These are phyloP conservation scores for Fraxinus ornus DNA, from an alignment of 305 asterid genomes.

Conservation along the genomic window DNA sequence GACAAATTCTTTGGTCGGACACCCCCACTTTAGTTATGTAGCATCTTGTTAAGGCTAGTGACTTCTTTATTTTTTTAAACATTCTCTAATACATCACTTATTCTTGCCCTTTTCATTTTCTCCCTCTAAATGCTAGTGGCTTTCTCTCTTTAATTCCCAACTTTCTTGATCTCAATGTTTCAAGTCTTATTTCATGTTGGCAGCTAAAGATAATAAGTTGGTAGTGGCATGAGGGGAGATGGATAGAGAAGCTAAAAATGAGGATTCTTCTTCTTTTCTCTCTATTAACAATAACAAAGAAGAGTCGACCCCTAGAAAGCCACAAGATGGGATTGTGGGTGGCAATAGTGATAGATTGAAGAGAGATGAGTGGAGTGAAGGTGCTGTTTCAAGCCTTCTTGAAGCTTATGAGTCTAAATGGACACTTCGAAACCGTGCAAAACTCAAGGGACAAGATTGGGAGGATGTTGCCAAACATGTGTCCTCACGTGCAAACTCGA, in stretches of 20 bases:
- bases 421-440: slow-evolving; percentile 76
- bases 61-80: slow-evolving; percentile 1
- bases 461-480: slow-evolving; percentile 81
- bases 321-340: slow-evolving; percentile 17
- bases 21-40: slow-evolving; percentile 23
- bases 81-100: slow-evolving; percentile 21
- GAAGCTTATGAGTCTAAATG: slow-evolving; percentile 81
- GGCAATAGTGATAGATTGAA: slow-evolving; percentile 47
- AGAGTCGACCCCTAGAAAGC: slow-evolving; percentile 36
- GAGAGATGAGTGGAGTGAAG: slow-evolving; percentile 93
- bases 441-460: slow-evolving; percentile 91
- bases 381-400: slow-evolving; percentile 68
- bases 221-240: slow-evolving; percentile 36
- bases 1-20: slow-evolving; percentile 41
- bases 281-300: slow-evolving; percentile 28
- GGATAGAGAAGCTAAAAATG: slow-evolving; percentile 46
- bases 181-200: slow-evolving; percentile 42
- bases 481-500: slow-evolving; percentile 40
- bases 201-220: slow-evolving; percentile 25
- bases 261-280: slow-evolving; percentile 44
- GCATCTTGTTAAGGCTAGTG: slow-evolving; percentile 25
- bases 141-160: slow-evolving; percentile 11
- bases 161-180: slow-evolving; percentile 18
- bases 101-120: slow-evolving; percentile 23
- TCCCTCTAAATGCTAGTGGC: slow-evolving; percentile 56